Evolutionary conservation across 768 basidiomycete genomes (phyloP), one percentile per base, ranked within the genome.

Genomic region (Glaciozyma martinii): DNA sequence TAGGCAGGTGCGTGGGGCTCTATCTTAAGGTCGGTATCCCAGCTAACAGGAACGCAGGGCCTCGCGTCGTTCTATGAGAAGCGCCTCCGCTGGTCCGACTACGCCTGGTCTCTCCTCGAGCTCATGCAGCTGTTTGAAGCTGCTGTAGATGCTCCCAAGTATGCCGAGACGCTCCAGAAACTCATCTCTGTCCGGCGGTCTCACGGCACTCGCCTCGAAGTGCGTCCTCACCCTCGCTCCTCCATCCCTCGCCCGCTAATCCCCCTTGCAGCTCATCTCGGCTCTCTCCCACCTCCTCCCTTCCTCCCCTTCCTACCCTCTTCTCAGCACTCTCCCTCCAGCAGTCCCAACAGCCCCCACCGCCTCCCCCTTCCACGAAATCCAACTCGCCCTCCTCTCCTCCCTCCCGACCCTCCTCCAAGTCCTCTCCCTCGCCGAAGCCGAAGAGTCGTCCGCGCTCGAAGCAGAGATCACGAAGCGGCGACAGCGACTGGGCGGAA

Each of bases 81-180:
- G 57, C 78, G 76, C 13, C 74, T 81, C 61, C 77, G 81, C 46
- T 86, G 85, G 86, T 80, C 81, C 29, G 78, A 83, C 62, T 81
- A 83, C 66, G 78, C 78, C 0, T 80, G 82, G 49, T 76, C 80
- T 4, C 78, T 91, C 30, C 75, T 81, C 42, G 79, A 80, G 25
- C 76, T 89, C n/a, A 80, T 85, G 62, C 78, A 81, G 40, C 72
- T 86, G 21, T 83, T 86, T 68, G 77, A 79, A 5, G 81, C 84
- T 65, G 23, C 71, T 91, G 92, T 6, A 46, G 92, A 98, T 73
- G 82, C 81, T 0, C 78, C 79, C 8, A 94, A 89, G 77, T 88
- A 86, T 65, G 91, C 88, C 3, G 88, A 91, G 74, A 79, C 80
- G 1, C 74, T 94, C 52, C 90, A 95, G 73, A 90, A 85, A 71